phyloP scores from a whole-genome alignment of 345 rosid genomes.

The Populus nigra region DNA sequence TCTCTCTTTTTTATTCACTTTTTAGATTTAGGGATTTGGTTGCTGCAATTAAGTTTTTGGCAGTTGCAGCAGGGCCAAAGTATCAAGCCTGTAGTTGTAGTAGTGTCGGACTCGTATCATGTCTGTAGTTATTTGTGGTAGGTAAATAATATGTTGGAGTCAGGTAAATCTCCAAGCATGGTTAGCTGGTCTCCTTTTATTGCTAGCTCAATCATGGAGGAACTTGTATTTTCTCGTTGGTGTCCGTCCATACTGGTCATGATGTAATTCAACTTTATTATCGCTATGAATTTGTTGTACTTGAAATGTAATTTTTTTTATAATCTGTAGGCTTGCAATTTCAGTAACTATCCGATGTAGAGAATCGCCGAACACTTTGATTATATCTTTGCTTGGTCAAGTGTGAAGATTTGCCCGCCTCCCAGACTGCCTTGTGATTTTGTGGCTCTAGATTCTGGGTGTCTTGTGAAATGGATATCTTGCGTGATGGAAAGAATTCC shows the following conservation, averaged over 20 bases:
- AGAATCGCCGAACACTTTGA: too few species aligned
- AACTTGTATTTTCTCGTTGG: background rate
- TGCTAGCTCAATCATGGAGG: constrained; percentile 23
- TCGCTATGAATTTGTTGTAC: background rate
- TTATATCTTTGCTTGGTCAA: too few species aligned
- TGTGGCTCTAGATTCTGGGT: too few species aligned
- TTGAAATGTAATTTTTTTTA: background rate
- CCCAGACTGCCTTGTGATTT: too few species aligned
- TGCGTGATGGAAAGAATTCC: too few species aligned
- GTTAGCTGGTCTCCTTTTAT: constrained; percentile 30
- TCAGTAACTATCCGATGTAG: too few species aligned
- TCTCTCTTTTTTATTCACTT: background rate
- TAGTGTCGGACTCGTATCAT: background rate
- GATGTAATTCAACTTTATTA: background rate
- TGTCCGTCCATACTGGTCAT: background rate
- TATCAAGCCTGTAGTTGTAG: background rate
- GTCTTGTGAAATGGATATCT: too few species aligned
- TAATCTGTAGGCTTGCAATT: too few species aligned
- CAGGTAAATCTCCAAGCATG: constrained; percentile 17
- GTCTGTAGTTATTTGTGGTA: background rate
- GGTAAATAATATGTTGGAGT: constrained; percentile 7
- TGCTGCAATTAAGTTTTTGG: constrained; percentile 30
- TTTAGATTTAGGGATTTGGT: background rate
- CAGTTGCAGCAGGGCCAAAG: constrained; percentile 26
- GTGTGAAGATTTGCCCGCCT: too few species aligned